Base-by-base conservation (phyloP, 2,329 filamentous ascomycete genomes). In the Metarhizium album region DNA sequence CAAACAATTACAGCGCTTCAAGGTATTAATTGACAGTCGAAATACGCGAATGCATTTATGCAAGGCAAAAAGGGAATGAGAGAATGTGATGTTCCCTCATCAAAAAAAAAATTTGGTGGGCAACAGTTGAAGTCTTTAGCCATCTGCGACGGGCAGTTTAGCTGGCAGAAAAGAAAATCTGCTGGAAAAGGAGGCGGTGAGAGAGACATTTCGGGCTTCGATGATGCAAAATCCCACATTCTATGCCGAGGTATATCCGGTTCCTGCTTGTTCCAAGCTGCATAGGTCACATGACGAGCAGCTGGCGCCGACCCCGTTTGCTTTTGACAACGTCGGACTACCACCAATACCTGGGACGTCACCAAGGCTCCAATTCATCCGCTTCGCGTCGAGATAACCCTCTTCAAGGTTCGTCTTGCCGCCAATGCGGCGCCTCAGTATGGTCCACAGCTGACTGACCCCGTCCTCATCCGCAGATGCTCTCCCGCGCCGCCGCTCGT, bases 401-500 rank as follows among this genome's bases (percentile, higher is more conserved):
- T 22, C 31, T 23, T 33, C 54, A 57, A 52, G 45, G 55, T 55
- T 45, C 23, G 45, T 24, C 62, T 38, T 53, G 57, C 46, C 18
- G 55, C 50, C 42, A 51, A 20, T 47, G 47, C 42, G 46, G 37
- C 40, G 3, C 7, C 1, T 8, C n/a, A 24, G 5, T 35, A 13
- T 20, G 9, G 16, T 37, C 37, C 8, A 43, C 49, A 55, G 60
- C 70, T 70, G 69, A 74, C 73, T 77, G 67, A 71, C 59, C 33
- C 16, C 14, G 46, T 49, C 4, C 31, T 48, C 14, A 14, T 14
- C 20, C 49, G 27, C 65, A 94, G 87, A 95, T 95, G 90, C 76
- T 93, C 71, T 80, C 88, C 74, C 84, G 86, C 69, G 78, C 82
- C 72, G 78, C 73, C 63, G 63, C 73, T 64, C 79, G 80, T 67